A percentile compares a stretch with the other conserved stretches of the same genome.
Evolutionary conservation across 305 asterid genomes (phyloP).

Genomic region (Solanum hybrid): DNA sequence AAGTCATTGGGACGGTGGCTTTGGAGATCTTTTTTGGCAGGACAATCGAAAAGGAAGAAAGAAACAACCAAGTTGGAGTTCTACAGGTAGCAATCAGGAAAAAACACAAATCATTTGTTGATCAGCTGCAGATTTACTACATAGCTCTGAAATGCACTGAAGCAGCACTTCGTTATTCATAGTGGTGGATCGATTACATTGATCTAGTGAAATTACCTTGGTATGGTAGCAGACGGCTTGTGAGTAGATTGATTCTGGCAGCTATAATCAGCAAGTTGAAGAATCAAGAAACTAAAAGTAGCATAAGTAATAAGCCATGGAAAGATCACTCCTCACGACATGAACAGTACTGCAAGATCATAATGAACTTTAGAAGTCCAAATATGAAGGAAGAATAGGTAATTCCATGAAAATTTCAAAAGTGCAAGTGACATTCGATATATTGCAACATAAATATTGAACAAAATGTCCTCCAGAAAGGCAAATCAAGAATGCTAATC

Average conservation of each 20-base stretch:
- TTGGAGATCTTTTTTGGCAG: neutral
- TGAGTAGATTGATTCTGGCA: neutral
- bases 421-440: neutral
- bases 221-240: neutral
- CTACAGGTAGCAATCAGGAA: neutral
- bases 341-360: neutral
- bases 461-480: neutral
- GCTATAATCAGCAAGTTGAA: neutral
- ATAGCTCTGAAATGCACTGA: neutral
- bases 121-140: neutral
- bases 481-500: neutral
- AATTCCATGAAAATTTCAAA: neutral
- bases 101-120: neutral
- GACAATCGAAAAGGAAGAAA: neutral
- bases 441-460: neutral
- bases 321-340: neutral
- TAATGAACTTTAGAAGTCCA: neutral
- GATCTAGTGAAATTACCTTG: neutral
- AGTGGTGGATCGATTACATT: neutral
- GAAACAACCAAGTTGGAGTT: neutral
- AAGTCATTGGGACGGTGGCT: neutral
- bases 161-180: neutral
- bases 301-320: neutral
- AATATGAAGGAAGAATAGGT: neutral
- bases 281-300: neutral